Evolutionary conservation across 306 rosid species (phyloP), one percentile per base, ranked within the genome.

Genomic region (Prinsepia uniflora): DNA sequence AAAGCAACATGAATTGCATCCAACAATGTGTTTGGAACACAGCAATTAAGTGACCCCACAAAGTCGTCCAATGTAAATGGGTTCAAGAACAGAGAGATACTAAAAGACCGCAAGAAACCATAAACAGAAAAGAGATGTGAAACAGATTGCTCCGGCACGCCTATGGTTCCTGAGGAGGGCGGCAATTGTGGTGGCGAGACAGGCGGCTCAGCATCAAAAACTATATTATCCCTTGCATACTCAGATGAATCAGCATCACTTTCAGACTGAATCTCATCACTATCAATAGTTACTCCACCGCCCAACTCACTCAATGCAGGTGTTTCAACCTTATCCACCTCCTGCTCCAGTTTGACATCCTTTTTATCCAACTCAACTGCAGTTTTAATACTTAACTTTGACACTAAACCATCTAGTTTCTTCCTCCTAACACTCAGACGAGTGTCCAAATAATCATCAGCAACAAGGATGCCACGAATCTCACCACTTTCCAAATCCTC

Each of bases 61-160:
- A 95, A 91, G 40, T 95, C 99, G 64, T 95, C 99, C 86, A 95
- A 70, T 40, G 91, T 78, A 72, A 91, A 95, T 0, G 99, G 99
- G 62, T 73, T 70, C 65, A 95, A 75, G 70, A 86, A 95, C 79
- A 95, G 40, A 58, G 81, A 68, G 53, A 77, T 84, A 54, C 97
- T 91, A 73, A 91, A 89, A 0, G 97, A 89, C 56, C 97, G 84
- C 56, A 91, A 73, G 72, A 91, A 91, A 73, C 96, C 90, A 70
- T 95, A 95, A 7, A 95, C 96, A 4, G 99, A 74, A 42, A 95
- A 76, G 14, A 95, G 89, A 72, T 82, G 85, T 5, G 92, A 85
- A 52, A 95, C 90, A 61, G 77, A 86, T 65, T n/a, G 82, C 81
- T 89, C 97, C 0, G 91, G 96, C 67, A 91, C 90, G 2, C 96